phyloP scores from a whole-genome alignment of 805 yeast species.

The Kodamaea sagamina region DNA sequence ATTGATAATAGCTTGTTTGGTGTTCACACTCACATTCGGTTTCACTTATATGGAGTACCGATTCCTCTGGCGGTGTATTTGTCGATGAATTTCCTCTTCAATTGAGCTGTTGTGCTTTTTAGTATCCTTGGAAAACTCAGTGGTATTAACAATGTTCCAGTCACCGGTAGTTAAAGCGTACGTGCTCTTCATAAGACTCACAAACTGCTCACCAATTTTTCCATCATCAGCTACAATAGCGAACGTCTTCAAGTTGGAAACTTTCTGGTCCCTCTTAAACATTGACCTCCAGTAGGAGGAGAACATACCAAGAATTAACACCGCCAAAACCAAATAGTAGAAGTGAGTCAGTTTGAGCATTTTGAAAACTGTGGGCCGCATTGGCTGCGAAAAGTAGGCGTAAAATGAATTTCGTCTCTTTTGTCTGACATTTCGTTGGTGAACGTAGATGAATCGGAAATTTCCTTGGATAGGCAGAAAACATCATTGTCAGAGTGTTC shows the following conservation, averaged over 20 bases:
- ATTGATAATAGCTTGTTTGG: conserved; percentile 40
- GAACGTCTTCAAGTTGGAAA: conserved; percentile 36
- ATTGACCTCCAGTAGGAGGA: conserved; percentile 46
- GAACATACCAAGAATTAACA: conserved; percentile 31
- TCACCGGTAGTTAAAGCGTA: conserved; percentile 17
- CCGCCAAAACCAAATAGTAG: conserved; percentile 24
- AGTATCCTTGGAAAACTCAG: conserved; percentile 16
- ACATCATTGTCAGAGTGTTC: too few relatives aligned
- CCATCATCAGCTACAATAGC: conserved; percentile 37
- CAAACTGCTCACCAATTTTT: conserved; percentile 1
- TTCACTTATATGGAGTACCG: conserved; percentile 33
- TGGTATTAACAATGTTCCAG: conserved; percentile 20
- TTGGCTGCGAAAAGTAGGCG: too few relatives aligned
- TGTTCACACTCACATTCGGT: conserved; percentile 30
- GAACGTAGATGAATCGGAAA: too few relatives aligned
- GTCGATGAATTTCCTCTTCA: conserved; percentile 20
- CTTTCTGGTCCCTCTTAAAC: conserved; percentile 30
- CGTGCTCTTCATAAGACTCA: background rate
- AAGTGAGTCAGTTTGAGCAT: conserved; percentile 16
- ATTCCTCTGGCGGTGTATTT: conserved; percentile 30
- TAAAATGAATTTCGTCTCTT: too few relatives aligned
- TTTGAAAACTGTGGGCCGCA: background rate
- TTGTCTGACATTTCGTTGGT: too few relatives aligned
- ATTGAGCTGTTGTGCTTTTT: conserved; percentile 18
- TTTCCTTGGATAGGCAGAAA: too few relatives aligned